Conservation (phyloP, 768 basidiomycete genomes). For the Mycena epipterygia region DNA sequence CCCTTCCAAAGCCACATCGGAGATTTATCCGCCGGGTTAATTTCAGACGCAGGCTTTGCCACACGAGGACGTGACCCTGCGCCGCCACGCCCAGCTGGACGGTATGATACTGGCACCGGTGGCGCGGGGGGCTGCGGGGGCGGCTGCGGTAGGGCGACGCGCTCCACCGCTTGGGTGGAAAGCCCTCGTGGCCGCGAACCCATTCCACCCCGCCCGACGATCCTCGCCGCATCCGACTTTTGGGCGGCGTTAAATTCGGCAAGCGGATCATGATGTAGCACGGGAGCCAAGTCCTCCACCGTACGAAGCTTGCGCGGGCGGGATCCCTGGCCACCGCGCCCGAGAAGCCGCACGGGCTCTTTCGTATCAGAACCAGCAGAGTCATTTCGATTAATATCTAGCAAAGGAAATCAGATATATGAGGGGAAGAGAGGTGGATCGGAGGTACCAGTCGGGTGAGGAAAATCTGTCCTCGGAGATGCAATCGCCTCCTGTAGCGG, state of each 20-base stretch:
- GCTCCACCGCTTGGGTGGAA: background rate
- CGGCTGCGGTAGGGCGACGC: background rate
- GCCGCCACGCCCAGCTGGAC: background rate
- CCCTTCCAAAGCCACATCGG: background rate
- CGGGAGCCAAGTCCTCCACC: no score
- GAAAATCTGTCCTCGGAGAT: no score
- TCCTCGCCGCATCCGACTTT: background rate
- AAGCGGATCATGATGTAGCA: background rate
- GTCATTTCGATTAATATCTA: background rate
- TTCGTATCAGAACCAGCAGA: background rate
- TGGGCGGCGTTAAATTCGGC: background rate
- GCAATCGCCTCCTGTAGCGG: no score
- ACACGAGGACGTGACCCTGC: background rate
- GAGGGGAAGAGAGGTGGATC: background rate
- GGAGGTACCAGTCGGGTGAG: no score
- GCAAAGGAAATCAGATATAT: background rate
- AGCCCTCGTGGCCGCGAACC: background rate
- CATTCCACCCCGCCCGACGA: background rate
- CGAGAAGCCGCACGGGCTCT: background rate
- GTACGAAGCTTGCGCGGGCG: background rate
- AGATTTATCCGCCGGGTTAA: background rate
- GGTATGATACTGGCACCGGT: background rate
- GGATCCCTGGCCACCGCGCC: background rate
- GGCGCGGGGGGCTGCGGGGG: no score
- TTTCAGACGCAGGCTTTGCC: background rate